Evolutionary conservation across 75 land plant species (phyloP).

Genomic region (Selaginella moellendorffii): DNA sequence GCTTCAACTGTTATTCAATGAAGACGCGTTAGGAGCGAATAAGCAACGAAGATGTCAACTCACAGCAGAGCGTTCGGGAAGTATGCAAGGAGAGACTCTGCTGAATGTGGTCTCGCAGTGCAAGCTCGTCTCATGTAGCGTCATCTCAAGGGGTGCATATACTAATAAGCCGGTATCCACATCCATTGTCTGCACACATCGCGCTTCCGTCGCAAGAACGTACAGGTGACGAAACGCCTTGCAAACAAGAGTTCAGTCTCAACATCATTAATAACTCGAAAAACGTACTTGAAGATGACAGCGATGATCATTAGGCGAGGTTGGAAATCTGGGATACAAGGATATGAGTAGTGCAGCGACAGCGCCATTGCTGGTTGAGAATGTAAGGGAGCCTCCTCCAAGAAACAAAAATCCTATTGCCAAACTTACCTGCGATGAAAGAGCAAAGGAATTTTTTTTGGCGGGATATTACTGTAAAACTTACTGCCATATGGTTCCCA

Average conservation of each 20-base stretch:
- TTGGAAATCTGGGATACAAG: slow-evolving; percentile 88
- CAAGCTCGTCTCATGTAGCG: slow-evolving; percentile 44
- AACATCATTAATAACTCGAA: no score
- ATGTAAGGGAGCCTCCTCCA: slow-evolving; percentile 87
- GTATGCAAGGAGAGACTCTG: slow-evolving; percentile 84
- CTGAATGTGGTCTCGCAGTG: slow-evolving; percentile 74
- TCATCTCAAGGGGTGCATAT: slow-evolving; percentile 86
- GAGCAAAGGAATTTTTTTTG: background rate
- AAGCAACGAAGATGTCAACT: no score
- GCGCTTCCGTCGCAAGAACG: slow-evolving; percentile 91
- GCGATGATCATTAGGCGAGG: slow-evolving; percentile 88
- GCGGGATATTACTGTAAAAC: no score
- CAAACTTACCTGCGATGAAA: slow-evolving; percentile 60
- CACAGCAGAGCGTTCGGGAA: slow-evolving; percentile 81
- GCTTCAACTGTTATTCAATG: slow-evolving; percentile 48
- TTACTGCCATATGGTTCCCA: slow-evolving; percentile 95
- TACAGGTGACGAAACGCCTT: slow-evolving; percentile 93
- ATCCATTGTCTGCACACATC: slow-evolving; percentile 88
- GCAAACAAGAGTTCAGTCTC: slow-evolving; percentile 30
- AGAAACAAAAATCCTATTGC: slow-evolving; percentile 96
- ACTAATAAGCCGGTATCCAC: slow-evolving; percentile 95
- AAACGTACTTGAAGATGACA: slow-evolving; percentile 82
- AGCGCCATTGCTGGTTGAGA: slow-evolving; percentile 76
- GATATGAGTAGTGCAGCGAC: slow-evolving; percentile 84
- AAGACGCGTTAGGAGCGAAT: no score